These are phyloP conservation scores for Candida adriatica DNA, from an alignment of 805 yeast genomes.

Conservation along the genomic window DNA sequence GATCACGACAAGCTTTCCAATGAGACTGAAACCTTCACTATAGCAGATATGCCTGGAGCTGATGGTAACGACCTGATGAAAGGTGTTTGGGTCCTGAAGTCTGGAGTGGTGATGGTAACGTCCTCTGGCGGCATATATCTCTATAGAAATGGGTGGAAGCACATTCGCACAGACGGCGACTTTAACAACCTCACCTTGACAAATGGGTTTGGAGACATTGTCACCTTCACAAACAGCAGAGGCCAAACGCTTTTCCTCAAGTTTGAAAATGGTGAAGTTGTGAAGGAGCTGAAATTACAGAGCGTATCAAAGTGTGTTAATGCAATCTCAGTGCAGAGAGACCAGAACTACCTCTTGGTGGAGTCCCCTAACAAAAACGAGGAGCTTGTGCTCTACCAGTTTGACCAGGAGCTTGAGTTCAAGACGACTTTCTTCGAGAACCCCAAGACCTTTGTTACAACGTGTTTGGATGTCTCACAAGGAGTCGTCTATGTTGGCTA, in stretches of 20 bases:
- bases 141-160: constrained; percentile 23
- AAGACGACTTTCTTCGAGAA: constrained; percentile 26
- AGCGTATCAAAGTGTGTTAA: constrained; percentile 43
- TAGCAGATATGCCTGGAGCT: constrained; percentile 28
- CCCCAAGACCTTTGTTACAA: constrained; percentile 47
- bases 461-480: constrained; percentile 43
- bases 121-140: constrained; percentile 49
- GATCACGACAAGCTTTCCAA: constrained; percentile 26
- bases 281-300: constrained; percentile 16
- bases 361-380: constrained; percentile 68
- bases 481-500: constrained; percentile 58
- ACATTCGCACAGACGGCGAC: constrained; percentile 16
- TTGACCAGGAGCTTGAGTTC: constrained; percentile 28
- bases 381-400: constrained; percentile 37
- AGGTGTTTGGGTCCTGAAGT: constrained; percentile 43
- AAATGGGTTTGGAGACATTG: constrained; percentile 32
- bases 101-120: constrained; percentile 47
- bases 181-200: constrained; percentile 37
- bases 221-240: constrained; percentile 28
- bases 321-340: constrained; percentile 30
- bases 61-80: constrained; percentile 37
- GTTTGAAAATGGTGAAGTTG: constrained; percentile 32
- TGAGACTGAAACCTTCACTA: constrained; percentile 22
- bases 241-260: constrained; percentile 40
- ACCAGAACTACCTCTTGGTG: constrained; percentile 33